Percentiles rank a stretch among this genome's conserved stretches.
Evolutionary conservation across 225 moss, liverwort and hornwort species (phyloP).

Genomic region (Sphagnum contortum): DNA sequence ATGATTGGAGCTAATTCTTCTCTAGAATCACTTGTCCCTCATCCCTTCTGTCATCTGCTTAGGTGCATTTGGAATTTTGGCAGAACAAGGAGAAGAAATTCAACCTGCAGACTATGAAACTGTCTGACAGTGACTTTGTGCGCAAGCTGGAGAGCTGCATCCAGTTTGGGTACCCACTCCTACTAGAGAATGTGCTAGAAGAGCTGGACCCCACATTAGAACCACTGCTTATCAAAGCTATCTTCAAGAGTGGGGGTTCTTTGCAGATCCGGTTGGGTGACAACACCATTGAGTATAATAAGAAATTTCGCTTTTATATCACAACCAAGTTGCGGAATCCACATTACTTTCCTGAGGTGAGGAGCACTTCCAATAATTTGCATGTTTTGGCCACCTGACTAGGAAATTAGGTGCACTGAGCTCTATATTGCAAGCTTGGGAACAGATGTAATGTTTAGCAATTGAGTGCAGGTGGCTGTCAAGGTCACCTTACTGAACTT

Average conservation of each 20-base stretch:
- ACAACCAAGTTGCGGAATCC: slow-evolving; percentile 78
- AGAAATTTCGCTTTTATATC: slow-evolving; percentile 65
- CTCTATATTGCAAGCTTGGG: too few species aligned
- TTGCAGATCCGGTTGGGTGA: slow-evolving; percentile 71
- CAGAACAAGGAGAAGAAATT: slow-evolving; percentile 68
- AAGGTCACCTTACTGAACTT: slow-evolving; percentile 76
- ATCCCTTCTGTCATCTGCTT: background rate
- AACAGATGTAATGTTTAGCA: too few species aligned
- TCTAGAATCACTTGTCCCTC: background rate
- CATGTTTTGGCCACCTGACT: too few species aligned
- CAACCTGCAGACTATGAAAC: slow-evolving; percentile 58
- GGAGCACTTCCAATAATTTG: background rate
- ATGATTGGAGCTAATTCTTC: background rate
- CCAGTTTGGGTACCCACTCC: slow-evolving; percentile 60
- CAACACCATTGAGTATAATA: slow-evolving; percentile 56
- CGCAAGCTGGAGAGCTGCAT: slow-evolving; percentile 70
- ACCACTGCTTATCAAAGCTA: slow-evolving; percentile 46
- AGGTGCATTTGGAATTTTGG: background rate
- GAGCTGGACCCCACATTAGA: slow-evolving; percentile 70
- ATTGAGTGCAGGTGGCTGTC: slow-evolving; percentile 47
- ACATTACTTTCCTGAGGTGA: slow-evolving; percentile 81
- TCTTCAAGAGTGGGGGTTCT: slow-evolving; percentile 49
- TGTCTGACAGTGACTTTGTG: slow-evolving; percentile 64
- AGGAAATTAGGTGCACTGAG: too few species aligned
- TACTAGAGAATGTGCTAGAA: slow-evolving; percentile 69